Evolutionary conservation across 2,329 filamentous ascomycete species (phyloP), one percentile per base, ranked within the genome.

Genomic region (Exserohilum turcica): DNA sequence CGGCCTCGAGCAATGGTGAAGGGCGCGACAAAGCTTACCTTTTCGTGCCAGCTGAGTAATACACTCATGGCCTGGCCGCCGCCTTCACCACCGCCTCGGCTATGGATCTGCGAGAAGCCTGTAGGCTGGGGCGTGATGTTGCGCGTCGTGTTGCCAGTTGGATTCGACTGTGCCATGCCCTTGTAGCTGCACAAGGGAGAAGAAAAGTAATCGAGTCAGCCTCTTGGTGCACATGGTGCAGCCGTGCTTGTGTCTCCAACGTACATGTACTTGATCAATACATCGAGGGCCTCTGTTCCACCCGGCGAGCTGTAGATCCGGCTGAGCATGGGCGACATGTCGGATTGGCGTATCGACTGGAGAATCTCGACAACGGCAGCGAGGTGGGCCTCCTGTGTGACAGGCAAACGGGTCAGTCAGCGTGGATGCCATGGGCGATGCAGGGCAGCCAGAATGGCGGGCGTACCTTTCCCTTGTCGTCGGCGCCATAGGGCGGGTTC

Each of bases 11-110:
- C 28, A 53, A 49, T 48, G 39, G 31, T 27, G 12, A 28, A 16
- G 37, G 37, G 10, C 37, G 29, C 21, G 9, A 19, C 47, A 40
- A 40, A 44, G 50, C 56, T 43, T 72, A 80, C 79, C 79, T 97
- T 99, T 81, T 99, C 94, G 74, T 99, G 94, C 94, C 94, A 99
- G 77, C 92, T 97, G 63, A 99, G 80, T 72, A 99, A 76, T 45
- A 99, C 94, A 72, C 94, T 97, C 94, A 97, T 97, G 48, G 88
- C 89, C 52, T 92, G 88, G 31, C 91, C 90, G 57, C 91, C 87
- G 40, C 90, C 89, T 53, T 86, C 85, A 38, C 82, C 84, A 48
- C 82, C 82, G 56, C 84, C 77, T 63, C 84, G 77, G 43, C 76
- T 70, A 64, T 82, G 80, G 56, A 93, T 84, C 77, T 97, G 93